phyloP scores from a whole-genome alignment of 805 yeast genomes.

The Phaffomyces thermotolerans region DNA sequence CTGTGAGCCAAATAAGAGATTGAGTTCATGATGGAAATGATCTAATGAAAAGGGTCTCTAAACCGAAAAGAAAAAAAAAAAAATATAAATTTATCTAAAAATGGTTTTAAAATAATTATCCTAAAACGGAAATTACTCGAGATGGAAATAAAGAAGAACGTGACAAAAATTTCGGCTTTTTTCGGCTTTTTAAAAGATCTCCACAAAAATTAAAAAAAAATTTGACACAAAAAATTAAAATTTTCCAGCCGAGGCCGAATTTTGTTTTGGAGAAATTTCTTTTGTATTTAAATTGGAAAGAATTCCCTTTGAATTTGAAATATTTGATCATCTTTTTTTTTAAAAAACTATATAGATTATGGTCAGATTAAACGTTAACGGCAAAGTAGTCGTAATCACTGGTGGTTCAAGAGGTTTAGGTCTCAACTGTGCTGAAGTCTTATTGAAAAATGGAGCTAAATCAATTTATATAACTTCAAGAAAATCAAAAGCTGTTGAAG shows the following conservation, averaged over 20 bases:
- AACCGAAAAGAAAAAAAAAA: too few species aligned
- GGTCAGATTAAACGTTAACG: slow-evolving; percentile 37
- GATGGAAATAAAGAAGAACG: not conserved
- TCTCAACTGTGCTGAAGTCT: slow-evolving; percentile 56
- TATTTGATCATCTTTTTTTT: not conserved
- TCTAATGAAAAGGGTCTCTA: too few species aligned
- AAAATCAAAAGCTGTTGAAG: slow-evolving; percentile 52
- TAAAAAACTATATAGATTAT: slow-evolving; percentile 2
- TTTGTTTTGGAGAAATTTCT: not conserved
- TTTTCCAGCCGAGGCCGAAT: not conserved
- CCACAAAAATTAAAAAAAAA: not conserved
- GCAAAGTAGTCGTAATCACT: slow-evolving; percentile 59
- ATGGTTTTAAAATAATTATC: not conserved
- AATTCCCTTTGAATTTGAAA: not conserved
- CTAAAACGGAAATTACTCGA: not conserved
- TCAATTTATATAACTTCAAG: slow-evolving; percentile 59
- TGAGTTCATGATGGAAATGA: slow-evolving; percentile 17
- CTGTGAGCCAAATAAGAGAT: slow-evolving; percentile 22
- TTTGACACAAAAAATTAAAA: not conserved
- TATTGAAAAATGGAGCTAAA: slow-evolving; percentile 54
- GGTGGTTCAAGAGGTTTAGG: slow-evolving; percentile 79
- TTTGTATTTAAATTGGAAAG: not conserved
- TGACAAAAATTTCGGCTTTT: not conserved
- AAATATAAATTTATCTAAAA: too few species aligned
- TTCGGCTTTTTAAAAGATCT: too few species aligned